Base-by-base conservation (phyloP, 2,329 filamentous ascomycete species). In the Alternaria solani region DNA sequence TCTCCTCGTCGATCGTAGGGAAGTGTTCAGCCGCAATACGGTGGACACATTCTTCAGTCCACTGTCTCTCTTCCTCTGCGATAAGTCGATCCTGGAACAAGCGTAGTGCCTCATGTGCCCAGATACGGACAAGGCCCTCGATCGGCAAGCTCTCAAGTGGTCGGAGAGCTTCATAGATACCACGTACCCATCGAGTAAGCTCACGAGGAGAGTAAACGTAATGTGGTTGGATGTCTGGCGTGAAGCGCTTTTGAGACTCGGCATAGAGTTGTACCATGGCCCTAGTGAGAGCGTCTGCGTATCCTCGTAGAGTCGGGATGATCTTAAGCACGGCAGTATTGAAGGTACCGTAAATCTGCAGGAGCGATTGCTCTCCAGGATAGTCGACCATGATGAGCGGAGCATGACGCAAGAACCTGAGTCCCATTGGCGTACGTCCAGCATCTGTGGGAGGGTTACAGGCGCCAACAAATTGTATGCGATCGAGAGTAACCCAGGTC, bases 361-460 rank as follows among this genome's bases (percentile, higher is more conserved):
- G 90, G 38, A 99, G 87, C 4, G 96, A 99, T 43, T 93, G 85
- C 81, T 99, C 93, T 72, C 96, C 95, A 62, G 95, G 95, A 75
- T 99, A 99, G 76, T 99, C 95, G 42, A 99, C 96, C 96, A 99
- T 99, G 80, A 99, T 91, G 55, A 99, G 87, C n/a, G 95, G 95
- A 16, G 95, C 93, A 78, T 99, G 96, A 60, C 96, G 89, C 67
- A 99, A 85, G 87, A 99, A 99, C 70, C 95, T 87, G 51, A 93
- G 89, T 43, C 93, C 95, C 83, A 99, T 89, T 0, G 95, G 91
- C 12, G 95, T 98, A 86, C 95, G 93, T 26, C 95, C 95, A 69
- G 94, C 94, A 81, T 99, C 96, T 0, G 95, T 98, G 0, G 95
- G 95, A 71, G 95, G 96, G 80, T 99, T 99, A 79, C 95, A 99